A percentile compares a stretch with the other conserved stretches of the same genome.
Conservation (phyloP, 2,329 filamentous ascomycete species). For the Fusarium temperatum region DNA sequence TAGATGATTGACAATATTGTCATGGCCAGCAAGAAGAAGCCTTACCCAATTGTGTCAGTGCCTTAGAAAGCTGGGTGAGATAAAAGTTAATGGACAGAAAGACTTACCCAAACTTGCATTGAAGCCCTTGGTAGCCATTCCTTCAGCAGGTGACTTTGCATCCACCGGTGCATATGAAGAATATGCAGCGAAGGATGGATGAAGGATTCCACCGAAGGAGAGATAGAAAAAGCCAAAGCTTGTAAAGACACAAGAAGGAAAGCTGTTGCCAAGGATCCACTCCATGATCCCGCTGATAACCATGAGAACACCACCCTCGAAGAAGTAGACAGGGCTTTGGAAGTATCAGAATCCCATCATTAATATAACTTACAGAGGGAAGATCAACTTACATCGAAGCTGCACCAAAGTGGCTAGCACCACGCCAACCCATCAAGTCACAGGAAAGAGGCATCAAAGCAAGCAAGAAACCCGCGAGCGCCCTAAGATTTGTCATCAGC, state of each 20-base stretch:
- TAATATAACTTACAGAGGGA: fast-evolving
- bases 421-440: not conserved
- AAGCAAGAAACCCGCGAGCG: not conserved
- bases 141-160: not conserved
- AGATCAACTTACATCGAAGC: not conserved
- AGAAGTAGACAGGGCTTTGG: not conserved
- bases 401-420: not conserved
- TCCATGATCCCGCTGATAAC: not conserved
- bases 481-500: fast-evolving
- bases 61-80: no score
- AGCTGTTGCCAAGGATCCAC: not conserved
- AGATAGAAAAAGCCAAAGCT: not conserved
- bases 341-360: fast-evolving
- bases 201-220: not conserved
- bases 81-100: no score
- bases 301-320: not conserved
- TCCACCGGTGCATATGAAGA: not conserved
- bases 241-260: not conserved
- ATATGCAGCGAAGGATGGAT: not conserved
- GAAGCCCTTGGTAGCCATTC: not conserved
- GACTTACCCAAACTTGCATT: not conserved
- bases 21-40: not conserved
- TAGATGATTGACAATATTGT: not conserved
- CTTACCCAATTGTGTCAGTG: not conserved
- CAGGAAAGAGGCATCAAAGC: not conserved